Conservation (phyloP, 2,329 filamentous ascomycete species). For the Eutypa lata region DNA sequence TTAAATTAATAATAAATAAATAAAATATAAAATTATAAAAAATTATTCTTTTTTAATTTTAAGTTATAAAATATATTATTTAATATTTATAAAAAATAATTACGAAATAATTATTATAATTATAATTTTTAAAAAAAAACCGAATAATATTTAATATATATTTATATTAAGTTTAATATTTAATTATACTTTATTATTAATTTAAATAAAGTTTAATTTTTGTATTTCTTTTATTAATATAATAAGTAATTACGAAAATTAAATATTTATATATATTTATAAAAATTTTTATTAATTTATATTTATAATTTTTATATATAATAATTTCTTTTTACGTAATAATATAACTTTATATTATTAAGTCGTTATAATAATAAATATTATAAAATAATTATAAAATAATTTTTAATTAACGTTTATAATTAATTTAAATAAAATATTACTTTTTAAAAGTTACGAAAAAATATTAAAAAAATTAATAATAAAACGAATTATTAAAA, state of each 20-base stretch:
- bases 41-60: not conserved
- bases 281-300: not conserved
- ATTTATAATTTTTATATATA: not conserved
- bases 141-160: not conserved
- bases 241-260: no score
- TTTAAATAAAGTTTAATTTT: no score
- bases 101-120: not conserved
- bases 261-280: not conserved
- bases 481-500: no score
- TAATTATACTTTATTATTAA: no score
- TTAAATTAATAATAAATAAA: not conserved
- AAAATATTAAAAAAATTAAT: no score
- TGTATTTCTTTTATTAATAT: no score
- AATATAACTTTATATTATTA: no score
- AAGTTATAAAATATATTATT: not conserved
- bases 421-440: no score
- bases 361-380: no score
- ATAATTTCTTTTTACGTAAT: not conserved
- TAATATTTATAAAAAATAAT: not conserved
- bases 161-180: not conserved
- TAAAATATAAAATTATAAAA: not conserved
- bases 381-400: no score
- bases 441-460: no score
- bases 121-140: not conserved
- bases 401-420: no score